Evolutionary conservation across 2,329 filamentous ascomycete genomes (phyloP).

Genomic region (Polychaeton citri): DNA sequence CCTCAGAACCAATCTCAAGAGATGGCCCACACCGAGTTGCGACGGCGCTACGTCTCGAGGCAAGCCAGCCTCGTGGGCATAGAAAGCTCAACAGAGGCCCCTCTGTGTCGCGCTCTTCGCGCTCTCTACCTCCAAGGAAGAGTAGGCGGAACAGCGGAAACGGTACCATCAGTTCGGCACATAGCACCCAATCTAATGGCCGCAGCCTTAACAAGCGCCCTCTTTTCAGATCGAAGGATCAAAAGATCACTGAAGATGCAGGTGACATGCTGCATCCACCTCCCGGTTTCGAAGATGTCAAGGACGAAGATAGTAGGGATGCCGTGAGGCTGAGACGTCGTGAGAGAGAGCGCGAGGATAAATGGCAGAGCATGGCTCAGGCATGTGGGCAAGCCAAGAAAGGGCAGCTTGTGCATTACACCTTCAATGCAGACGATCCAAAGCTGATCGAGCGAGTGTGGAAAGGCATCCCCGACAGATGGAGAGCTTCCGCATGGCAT

Average conservation of each 20-base stretch:
- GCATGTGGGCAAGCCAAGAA: conserved; percentile 27
- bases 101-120: conserved; percentile 33
- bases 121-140: conserved; percentile 17
- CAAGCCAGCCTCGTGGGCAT: conserved; percentile 42
- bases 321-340: conserved; percentile 41
- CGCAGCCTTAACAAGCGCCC: conserved; percentile 22
- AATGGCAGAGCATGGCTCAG: conserved; percentile 53
- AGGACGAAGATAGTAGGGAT: conserved; percentile 33
- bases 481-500: conserved; percentile 89
- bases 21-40: conserved; percentile 40
- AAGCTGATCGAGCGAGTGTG: conserved; percentile 81
- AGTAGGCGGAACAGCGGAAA: conserved; percentile 15
- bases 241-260: conserved; percentile 44
- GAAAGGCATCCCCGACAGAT: conserved; percentile 96
- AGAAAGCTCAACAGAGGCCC: conserved; percentile 37
- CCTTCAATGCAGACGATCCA: conserved; percentile 68
- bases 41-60: conserved; percentile 43
- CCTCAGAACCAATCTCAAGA: conserved; percentile 9
- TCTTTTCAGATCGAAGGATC: conserved; percentile 38
- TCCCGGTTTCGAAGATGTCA: conserved; percentile 34
- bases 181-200: conserved; percentile 25
- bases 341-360: conserved; percentile 49
- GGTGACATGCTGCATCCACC: conserved; percentile 53
- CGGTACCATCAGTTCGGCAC: conserved; percentile 25
- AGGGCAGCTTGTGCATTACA: conserved; percentile 48